Evolutionary conservation across 495 filamentous ascomycete species (phyloP).

Genomic region (Pyronema domesticum): DNA sequence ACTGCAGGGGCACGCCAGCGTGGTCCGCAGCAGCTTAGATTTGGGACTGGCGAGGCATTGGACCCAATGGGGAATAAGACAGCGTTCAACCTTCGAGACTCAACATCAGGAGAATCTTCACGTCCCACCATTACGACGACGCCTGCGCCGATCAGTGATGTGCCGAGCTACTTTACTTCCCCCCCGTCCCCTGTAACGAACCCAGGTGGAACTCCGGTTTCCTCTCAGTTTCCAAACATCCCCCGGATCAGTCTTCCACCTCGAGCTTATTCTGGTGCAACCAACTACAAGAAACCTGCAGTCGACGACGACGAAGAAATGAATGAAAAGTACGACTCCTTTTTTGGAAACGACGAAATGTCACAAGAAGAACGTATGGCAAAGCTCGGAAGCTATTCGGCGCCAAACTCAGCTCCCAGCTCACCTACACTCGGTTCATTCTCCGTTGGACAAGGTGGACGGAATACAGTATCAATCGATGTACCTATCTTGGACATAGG

Average conservation of each 20-base stretch:
- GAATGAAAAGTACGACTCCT: conserved; percentile 14
- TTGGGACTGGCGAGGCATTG: conserved; percentile 16
- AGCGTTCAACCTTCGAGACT: conserved; percentile 9
- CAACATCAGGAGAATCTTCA: neutral
- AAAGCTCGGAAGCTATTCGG: conserved; percentile 19
- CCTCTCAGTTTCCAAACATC: neutral
- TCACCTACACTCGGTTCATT: conserved; percentile 13
- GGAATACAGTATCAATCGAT: neutral
- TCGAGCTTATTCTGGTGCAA: conserved; percentile 5
- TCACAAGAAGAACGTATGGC: conserved; percentile 10
- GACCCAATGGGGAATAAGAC: conserved; percentile 14
- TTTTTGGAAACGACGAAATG: conserved; percentile 4
- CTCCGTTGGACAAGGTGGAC: conserved; percentile 8
- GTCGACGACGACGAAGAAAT: conserved; percentile 11
- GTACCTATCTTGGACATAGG: conserved; percentile 25
- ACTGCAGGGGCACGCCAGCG: conserved; percentile 5
- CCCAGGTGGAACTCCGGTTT: neutral
- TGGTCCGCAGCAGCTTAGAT: conserved; percentile 12
- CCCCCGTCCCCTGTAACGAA: neutral
- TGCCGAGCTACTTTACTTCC: conserved; percentile 5
- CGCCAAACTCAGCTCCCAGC: conserved; percentile 14
- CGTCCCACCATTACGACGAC: neutral
- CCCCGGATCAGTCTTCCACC: conserved; percentile 6
- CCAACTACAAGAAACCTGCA: neutral
- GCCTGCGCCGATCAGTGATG: conserved; percentile 6